phyloP scores from a whole-genome alignment of 202 grass and related monocot species.

The Zoysia matrella region DNA sequence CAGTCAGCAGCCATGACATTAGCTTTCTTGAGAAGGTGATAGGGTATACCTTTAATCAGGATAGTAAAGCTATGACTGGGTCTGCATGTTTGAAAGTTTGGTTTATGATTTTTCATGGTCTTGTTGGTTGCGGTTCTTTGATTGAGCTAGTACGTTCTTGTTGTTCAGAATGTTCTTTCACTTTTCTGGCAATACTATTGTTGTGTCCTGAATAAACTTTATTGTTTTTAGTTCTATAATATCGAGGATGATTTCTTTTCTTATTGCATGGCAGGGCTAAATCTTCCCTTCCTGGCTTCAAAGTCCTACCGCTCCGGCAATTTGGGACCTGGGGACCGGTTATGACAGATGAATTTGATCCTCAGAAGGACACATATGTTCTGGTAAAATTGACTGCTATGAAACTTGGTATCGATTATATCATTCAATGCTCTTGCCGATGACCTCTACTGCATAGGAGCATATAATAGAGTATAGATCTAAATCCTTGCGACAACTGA shows the following conservation, averaged over 20 bases:
- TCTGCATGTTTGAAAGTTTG: not conserved
- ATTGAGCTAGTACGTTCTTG: constrained; percentile 1
- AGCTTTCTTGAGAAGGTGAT: not conserved
- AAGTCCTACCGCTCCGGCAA: constrained; percentile 81
- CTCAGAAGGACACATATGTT: constrained; percentile 95
- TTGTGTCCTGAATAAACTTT: not conserved
- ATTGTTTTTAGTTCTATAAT: not conserved
- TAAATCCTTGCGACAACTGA: not conserved
- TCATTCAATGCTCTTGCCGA: not conserved
- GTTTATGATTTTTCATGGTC: not conserved
- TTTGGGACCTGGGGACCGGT: constrained; percentile 96
- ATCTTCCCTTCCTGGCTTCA: constrained; percentile 91
- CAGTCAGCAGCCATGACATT: not conserved
- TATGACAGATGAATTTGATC: constrained; percentile 93
- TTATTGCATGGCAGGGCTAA: constrained; percentile 60
- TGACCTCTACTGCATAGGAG: not conserved
- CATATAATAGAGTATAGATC: not conserved
- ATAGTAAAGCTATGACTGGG: constrained; percentile 8
- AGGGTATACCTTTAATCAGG: constrained; percentile 7
- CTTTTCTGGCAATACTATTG: not conserved
- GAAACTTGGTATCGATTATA: not conserved
- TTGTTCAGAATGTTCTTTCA: not conserved
- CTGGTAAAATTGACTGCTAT: constrained; percentile 52
- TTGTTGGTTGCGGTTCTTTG: not conserved
- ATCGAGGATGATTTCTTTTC: constrained; percentile 18